phyloP scores from a whole-genome alignment of 2,329 filamentous ascomycete species.

The Lecanosticta acicola region DNA sequence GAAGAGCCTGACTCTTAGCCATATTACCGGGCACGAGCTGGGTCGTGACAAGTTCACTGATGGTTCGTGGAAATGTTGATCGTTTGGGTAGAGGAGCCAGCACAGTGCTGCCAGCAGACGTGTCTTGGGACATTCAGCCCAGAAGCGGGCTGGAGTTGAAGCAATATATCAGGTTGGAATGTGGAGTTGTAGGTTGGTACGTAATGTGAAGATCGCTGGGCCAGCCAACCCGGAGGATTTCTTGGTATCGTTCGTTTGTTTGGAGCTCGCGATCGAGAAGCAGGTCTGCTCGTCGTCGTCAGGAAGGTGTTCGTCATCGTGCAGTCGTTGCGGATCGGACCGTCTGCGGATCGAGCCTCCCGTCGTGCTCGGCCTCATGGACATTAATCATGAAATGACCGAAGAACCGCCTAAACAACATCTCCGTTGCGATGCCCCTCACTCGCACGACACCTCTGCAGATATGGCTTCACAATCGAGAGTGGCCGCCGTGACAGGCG shows the following conservation, averaged over 20 bases:
- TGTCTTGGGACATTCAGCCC: conserved; percentile 14
- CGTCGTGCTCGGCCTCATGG: neutral
- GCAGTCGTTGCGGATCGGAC: conserved; percentile 2
- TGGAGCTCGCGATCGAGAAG: neutral
- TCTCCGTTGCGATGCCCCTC: neutral
- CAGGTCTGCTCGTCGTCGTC: too few species aligned
- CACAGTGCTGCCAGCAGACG: conserved; percentile 10
- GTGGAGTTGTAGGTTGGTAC: conserved; percentile 1
- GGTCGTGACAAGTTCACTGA: conserved; percentile 29
- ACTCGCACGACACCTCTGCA: neutral
- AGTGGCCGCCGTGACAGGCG: conserved; percentile 51
- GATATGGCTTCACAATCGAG: conserved; percentile 29
- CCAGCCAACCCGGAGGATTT: conserved; percentile 6
- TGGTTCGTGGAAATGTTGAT: conserved; percentile 19
- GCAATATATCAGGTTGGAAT: conserved; percentile 2
- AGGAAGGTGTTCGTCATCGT: conserved; percentile 8
- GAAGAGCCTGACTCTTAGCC: conserved; percentile 30
- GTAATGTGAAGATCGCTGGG: conserved; percentile 3
- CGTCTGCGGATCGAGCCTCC: too few species aligned
- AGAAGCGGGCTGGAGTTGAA: neutral
- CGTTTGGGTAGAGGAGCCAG: conserved; percentile 18
- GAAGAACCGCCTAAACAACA: neutral
- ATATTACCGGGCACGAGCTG: conserved; percentile 30
- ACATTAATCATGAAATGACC: conserved; percentile 1
- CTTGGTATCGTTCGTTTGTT: neutral